These are phyloP conservation scores for Fraxinus quadrangulata DNA, from an alignment of 257 asterid genomes.

Conservation along the genomic window DNA sequence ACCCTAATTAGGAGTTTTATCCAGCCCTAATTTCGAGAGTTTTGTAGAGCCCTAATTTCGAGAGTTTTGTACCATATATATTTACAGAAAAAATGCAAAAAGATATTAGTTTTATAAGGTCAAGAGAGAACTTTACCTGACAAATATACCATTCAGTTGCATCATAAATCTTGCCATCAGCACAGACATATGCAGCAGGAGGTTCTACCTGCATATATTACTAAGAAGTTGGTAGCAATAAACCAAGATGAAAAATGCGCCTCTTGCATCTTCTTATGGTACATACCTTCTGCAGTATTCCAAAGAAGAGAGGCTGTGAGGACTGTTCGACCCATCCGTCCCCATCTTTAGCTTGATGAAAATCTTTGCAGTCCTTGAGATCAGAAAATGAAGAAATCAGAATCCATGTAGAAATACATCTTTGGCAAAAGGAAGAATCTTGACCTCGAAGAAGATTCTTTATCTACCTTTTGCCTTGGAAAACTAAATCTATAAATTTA, in stretches of 20 bases:
- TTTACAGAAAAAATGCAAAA: neutral
- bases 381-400: slow-evolving; percentile 30
- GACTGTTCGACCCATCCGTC: slow-evolving; percentile 99
- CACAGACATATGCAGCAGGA: slow-evolving; percentile 87
- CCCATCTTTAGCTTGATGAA: slow-evolving; percentile 94
- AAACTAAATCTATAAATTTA: neutral
- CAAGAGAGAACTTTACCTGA: slow-evolving; percentile 55
- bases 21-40: too few relatives aligned
- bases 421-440: neutral
- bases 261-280: slow-evolving; percentile 3
- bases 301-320: slow-evolving; percentile 78
- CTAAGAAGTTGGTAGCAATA: slow-evolving; percentile 16
- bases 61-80: neutral
- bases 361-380: slow-evolving; percentile 83
- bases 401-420: neutral
- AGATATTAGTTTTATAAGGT: slow-evolving; percentile 3
- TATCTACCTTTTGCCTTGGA: neutral
- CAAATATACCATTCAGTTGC: slow-evolving; percentile 96
- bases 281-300: slow-evolving; percentile 77
- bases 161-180: slow-evolving; percentile 78
- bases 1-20: too few relatives aligned
- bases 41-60: too few relatives aligned
- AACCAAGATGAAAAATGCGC: slow-evolving; percentile 5
- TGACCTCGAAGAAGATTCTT: neutral
- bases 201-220: slow-evolving; percentile 60